Evolutionary conservation across 192 early-diverging fungal genomes (phyloP).

Genomic region (Physocladia obscura): DNA sequence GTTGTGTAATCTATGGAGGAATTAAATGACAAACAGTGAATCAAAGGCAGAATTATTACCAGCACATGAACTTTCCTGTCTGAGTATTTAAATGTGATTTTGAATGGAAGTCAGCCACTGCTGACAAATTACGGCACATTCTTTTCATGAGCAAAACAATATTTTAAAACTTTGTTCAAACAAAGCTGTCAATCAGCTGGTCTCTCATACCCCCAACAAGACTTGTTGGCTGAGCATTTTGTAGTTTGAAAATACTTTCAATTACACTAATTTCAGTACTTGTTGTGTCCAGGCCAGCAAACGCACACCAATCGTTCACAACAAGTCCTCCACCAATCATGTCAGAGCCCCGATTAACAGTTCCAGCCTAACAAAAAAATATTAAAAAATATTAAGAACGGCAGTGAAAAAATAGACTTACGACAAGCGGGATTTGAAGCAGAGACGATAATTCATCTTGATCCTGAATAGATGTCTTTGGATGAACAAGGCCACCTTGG

Average conservation of each 20-base stretch:
- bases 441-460: constrained; percentile 97
- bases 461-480: constrained; percentile 91
- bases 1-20: too few relatives aligned
- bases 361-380: constrained; percentile 83
- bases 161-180: not conserved
- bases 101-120: too few relatives aligned
- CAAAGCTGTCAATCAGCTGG: constrained; percentile 75
- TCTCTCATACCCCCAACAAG: constrained; percentile 94
- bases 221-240: constrained; percentile 83
- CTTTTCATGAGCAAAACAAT: too few relatives aligned
- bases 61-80: too few relatives aligned
- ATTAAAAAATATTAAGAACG: not conserved
- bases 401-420: constrained; percentile 16
- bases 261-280: constrained; percentile 94
- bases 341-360: constrained; percentile 97
- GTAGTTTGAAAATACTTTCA: constrained; percentile 96
- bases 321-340: constrained; percentile 95
- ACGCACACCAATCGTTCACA: constrained; percentile 98
- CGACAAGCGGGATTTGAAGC: constrained; percentile 93
- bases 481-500: constrained; percentile 96
- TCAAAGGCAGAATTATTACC: too few relatives aligned
- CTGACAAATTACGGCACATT: too few relatives aligned
- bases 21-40: too few relatives aligned
- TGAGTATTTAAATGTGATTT: too few relatives aligned
- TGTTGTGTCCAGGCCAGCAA: constrained; percentile 95